phyloP scores from a whole-genome alignment of 345 rosid species.

The Salix exigua region DNA sequence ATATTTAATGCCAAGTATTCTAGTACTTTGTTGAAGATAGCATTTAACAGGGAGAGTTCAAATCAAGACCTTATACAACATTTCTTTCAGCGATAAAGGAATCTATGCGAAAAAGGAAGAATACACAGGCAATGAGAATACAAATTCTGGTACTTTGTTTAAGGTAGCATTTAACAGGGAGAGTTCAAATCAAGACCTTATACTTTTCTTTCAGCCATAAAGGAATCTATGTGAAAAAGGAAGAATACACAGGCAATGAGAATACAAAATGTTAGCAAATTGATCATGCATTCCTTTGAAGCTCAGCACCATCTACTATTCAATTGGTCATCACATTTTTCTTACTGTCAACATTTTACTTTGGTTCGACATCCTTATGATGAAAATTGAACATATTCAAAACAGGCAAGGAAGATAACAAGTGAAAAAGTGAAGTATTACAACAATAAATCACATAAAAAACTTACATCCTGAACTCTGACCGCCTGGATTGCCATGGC shows the following conservation, averaged over 20 bases:
- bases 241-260: not conserved
- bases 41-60: not conserved
- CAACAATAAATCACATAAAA: not conserved
- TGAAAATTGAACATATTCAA: not conserved
- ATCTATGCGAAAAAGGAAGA: not conserved
- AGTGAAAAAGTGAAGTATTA: not conserved
- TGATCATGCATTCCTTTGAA: not conserved
- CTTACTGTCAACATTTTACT: not conserved
- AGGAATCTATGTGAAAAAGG: not conserved
- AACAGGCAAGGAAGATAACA: not conserved
- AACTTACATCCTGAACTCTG: conserved; percentile 90
- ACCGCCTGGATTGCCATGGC: conserved; percentile 86
- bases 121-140: not conserved
- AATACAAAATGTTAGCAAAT: not conserved
- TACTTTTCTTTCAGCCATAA: not conserved
- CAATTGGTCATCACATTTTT: not conserved
- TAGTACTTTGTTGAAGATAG: not conserved
- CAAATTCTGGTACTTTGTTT: not conserved
- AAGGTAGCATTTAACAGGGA: not conserved
- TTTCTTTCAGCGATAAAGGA: not conserved
- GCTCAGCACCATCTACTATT: not conserved
- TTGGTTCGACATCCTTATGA: not conserved
- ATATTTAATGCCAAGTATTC: not conserved
- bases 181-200: no score
- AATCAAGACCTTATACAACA: not conserved